phyloP scores from a whole-genome alignment of 176 grass and related monocot species.

The Pontederia crassipes region DNA sequence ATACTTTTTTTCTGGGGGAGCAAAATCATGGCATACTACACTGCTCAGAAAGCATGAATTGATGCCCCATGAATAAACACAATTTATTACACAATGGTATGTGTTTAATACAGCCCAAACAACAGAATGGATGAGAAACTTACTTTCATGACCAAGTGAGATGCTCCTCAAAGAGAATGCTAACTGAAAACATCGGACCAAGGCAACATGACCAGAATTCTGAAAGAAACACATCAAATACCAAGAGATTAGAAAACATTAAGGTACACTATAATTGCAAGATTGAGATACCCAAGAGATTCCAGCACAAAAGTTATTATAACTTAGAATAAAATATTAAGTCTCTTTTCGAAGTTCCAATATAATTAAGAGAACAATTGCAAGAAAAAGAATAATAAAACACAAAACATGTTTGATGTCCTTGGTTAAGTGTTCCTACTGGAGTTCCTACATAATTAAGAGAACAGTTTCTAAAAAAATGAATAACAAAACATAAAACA shows the following conservation, averaged over 20 bases:
- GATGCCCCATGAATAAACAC: no score
- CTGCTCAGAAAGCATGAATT: no score
- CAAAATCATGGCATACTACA: no score
- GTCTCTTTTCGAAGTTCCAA: no score
- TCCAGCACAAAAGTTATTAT: no score
- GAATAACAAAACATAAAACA: not conserved
- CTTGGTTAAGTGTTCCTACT: no score
- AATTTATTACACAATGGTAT: no score
- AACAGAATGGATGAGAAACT: slow-evolving; percentile 27
- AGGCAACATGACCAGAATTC: slow-evolving; percentile 62
- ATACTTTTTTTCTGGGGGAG: no score
- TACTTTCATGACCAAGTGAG: slow-evolving; percentile 62
- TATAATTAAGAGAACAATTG: not conserved
- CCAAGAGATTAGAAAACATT: slow-evolving; percentile 10
- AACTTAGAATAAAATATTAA: no score
- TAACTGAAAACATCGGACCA: slow-evolving; percentile 85
- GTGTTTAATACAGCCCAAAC: not conserved
- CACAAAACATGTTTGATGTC: not conserved
- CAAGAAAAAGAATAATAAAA: not conserved
- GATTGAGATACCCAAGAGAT: not conserved
- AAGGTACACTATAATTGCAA: not conserved
- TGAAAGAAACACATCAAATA: slow-evolving; percentile 13
- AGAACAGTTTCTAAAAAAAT: not conserved
- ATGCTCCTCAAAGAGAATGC: slow-evolving; percentile 74
- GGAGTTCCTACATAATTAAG: not conserved